Evolutionary conservation across 495 filamentous ascomycete species (phyloP), one percentile per base, ranked within the genome.

Genomic region (Xylaria flabelliformis): DNA sequence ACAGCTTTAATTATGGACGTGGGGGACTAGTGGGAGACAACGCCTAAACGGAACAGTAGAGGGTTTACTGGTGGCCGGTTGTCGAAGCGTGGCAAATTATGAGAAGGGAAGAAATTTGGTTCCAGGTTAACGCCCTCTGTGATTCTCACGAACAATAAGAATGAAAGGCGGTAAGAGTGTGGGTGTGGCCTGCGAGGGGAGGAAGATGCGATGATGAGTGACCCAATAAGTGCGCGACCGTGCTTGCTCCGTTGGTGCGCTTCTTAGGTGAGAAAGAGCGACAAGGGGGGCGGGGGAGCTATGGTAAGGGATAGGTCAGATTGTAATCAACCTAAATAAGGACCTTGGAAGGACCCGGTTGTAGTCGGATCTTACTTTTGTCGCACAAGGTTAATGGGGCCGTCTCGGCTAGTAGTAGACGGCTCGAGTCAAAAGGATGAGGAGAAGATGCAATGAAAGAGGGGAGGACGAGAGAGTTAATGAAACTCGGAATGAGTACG

Each of bases 261-360:
- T 69, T 69, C 67, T 69, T 59, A 69, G 67, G 67, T 69, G 67
- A 69, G 69, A 62, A 53, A 64, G 15, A 42, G 36, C 46, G 69
- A 44, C 69, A 71, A 71, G 69, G 59, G 69, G 69, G 69, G 36
- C 46, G 69, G 32, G 46, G 48, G 59, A 56, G 36, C 61, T 64
- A 29, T 64, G 61, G 61, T 42, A 41, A 64, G 61, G 59, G 61
- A 64, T 44, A 64, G 61, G 61, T 44, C 61, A 64, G 61, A 44
- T 64, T 64, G 36, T 21, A 64, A 64, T 44, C 39, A 64, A 64
- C 61, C 61, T 44, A 42, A 61, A 61, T 32, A 50, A 56, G 62
- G 50, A 42, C 12, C 58, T 63, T 12, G 58, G 58, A 63, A 42
- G 68, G 6, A 2, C 26, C 59, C 59, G 69, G 69, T 36, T 71